phyloP scores from a whole-genome alignment of 2,329 filamentous ascomycete genomes.

The Ceratocystis diversiconidia region DNA sequence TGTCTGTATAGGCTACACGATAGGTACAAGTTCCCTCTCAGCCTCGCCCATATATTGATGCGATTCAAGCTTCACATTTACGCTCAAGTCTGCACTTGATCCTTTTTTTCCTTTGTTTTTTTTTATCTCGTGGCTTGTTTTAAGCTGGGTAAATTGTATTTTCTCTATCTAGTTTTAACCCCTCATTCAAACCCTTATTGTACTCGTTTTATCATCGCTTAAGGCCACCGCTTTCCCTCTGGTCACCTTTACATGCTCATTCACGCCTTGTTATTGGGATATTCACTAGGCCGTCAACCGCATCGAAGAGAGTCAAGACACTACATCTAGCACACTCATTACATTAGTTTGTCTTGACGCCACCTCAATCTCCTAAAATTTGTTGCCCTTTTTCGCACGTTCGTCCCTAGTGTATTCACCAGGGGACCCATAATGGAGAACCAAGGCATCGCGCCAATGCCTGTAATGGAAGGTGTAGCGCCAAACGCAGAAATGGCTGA shows the following conservation, averaged over 20 bases:
- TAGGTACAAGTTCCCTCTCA: background rate
- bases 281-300: no score
- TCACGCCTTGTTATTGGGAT: background rate
- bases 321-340: no score
- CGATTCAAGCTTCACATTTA: background rate
- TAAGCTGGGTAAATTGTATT: background rate
- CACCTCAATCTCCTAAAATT: background rate
- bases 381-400: background rate
- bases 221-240: background rate
- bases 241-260: background rate
- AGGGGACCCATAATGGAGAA: background rate
- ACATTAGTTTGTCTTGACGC: background rate
- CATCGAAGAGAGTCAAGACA: no score
- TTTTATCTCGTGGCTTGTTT: background rate
- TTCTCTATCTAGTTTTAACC: background rate
- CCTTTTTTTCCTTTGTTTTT: background rate
- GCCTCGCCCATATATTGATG: background rate
- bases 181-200: background rate
- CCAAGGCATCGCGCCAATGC: slow-evolving; percentile 16
- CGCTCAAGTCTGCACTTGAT: background rate
- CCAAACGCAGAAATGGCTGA: slow-evolving; percentile 41
- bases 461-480: slow-evolving; percentile 20
- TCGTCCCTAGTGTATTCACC: background rate
- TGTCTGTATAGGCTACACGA: background rate
- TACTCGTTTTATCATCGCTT: background rate